Conservation (phyloP, 176 grass and related monocot species). For the Elaeis guineensis region DNA sequence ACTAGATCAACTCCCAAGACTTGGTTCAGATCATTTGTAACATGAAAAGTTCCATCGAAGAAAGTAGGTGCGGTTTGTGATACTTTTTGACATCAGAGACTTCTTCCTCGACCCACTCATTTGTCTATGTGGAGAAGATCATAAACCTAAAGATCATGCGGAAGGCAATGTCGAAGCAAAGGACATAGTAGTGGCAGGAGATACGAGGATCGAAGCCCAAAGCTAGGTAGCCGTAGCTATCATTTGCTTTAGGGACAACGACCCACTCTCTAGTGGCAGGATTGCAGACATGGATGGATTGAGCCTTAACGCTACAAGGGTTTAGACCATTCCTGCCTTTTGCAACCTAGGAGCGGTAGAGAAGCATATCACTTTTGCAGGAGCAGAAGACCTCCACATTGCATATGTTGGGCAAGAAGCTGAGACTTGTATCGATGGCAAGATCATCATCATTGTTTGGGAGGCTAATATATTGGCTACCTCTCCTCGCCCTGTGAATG, state of each 20-base stretch:
- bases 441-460: no score
- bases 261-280: neutral
- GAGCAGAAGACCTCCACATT: neutral
- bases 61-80: neutral
- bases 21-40: constrained; percentile 6
- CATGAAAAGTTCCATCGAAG: constrained; percentile 7
- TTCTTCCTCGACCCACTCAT: neutral
- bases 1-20: neutral
- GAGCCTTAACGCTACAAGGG: no score
- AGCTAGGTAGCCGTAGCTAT: neutral
- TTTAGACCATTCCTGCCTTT: no score
- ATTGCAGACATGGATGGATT: constrained; percentile 4
- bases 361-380: constrained; percentile 15
- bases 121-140: constrained; percentile 9
- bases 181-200: neutral
- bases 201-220: constrained; percentile 7
- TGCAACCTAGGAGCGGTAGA: neutral
- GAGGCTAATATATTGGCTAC: no score
- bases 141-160: constrained; percentile 7
- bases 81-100: neutral
- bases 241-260: neutral
- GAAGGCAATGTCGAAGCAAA: neutral
- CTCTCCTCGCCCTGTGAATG: neutral
- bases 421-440: neutral
- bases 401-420: neutral